A percentile compares a stretch with the other conserved stretches of the same genome.
phyloP scores from a whole-genome alignment of 176 grass and related monocot species.

The Carex littledalei region DNA sequence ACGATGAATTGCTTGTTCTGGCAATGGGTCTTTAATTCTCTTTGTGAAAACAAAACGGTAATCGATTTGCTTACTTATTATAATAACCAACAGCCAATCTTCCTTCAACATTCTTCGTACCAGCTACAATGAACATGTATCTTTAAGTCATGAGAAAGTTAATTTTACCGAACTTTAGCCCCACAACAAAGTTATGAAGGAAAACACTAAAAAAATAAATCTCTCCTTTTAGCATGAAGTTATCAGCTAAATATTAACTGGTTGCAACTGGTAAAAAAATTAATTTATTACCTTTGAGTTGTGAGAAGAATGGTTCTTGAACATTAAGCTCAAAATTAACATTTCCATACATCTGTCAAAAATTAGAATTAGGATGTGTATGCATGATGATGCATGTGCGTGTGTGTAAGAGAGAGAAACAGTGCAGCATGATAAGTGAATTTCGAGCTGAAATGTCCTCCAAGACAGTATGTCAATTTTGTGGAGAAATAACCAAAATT shows the following conservation, averaged over 20 bases:
- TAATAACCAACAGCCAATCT: constrained; percentile 74
- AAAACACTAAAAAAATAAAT: background rate
- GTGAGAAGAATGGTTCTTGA: constrained; percentile 89
- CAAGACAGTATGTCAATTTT: background rate
- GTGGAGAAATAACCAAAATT: background rate
- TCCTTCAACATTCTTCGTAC: constrained; percentile 72
- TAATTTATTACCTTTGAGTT: constrained; percentile 48
- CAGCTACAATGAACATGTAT: constrained; percentile 38
- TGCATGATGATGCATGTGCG: background rate
- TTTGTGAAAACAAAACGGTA: background rate
- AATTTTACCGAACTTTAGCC: background rate
- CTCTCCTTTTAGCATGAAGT: background rate
- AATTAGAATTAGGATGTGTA: background rate
- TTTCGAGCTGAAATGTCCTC: background rate
- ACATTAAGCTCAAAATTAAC: constrained; percentile 79
- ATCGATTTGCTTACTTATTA: constrained; percentile 36
- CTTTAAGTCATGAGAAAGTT: background rate
- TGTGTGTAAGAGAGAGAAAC: background rate
- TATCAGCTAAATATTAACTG: background rate
- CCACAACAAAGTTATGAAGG: background rate
- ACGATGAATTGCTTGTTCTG: background rate
- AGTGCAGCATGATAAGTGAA: background rate
- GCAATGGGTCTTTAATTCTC: background rate
- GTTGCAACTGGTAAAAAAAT: background rate
- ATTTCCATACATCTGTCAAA: constrained; percentile 41